Conservation (phyloP, 805 yeast genomes). For the Brettanomyces naardenensis region DNA sequence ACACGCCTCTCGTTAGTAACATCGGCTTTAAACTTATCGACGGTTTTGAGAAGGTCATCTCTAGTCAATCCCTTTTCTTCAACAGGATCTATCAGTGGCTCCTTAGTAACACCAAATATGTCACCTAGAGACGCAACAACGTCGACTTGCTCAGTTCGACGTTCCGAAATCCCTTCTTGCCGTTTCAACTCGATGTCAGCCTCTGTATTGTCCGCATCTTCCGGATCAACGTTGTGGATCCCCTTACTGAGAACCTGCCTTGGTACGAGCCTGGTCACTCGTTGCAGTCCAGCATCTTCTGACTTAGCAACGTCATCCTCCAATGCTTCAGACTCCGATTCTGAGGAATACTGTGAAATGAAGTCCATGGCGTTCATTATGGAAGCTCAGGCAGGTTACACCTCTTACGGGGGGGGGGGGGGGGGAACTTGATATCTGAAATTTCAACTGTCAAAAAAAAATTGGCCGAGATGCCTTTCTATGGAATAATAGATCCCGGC, state of each 20-base stretch:
- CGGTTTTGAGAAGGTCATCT: not conserved
- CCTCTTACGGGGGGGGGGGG: no score
- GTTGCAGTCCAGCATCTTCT: not conserved
- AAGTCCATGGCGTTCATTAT: constrained; percentile 4
- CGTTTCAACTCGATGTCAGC: not conserved
- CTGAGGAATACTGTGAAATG: constrained; percentile 8
- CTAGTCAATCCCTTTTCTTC: not conserved
- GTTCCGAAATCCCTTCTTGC: not conserved
- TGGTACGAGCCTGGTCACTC: not conserved
- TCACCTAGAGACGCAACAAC: no score
- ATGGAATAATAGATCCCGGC: no score
- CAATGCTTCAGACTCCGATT: constrained; percentile 5
- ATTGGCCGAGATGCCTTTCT: no score
- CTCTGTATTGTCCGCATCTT: not conserved
- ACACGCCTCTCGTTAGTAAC: no score
- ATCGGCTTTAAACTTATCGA: not conserved
- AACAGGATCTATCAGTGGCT: not conserved
- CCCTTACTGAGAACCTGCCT: not conserved
- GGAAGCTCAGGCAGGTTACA: no score
- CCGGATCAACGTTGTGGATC: not conserved
- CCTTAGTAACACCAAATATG: not conserved
- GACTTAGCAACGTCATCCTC: not conserved
- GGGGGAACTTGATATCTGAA: no score
- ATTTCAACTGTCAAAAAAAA: no score
- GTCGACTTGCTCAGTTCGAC: not conserved